Base-by-base conservation (phyloP, 208 protist species). In the Trypanosoma lewisi region DNA sequence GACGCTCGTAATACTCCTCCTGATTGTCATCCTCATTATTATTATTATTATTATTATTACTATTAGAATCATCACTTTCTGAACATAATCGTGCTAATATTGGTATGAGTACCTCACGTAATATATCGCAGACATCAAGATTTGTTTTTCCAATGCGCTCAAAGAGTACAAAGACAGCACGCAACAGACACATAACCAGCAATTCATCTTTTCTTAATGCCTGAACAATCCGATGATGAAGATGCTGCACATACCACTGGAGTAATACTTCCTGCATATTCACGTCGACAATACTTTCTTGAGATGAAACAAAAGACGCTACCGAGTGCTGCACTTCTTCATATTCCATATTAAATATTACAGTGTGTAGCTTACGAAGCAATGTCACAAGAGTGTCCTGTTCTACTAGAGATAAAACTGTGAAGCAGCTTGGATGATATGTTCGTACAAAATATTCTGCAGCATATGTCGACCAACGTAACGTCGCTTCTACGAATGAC, bases 371-470 rank as follows among this genome's bases (percentile, higher is more conserved):
- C 8, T 68, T 25, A 34, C 68, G 58, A 17, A 92, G 28, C 9
- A 70, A 55, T 0, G 51, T 53, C 14, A 80, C 74, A 59, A 90
- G 74, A 21, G 58, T 66, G 12, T 78, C 70, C 64, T 88, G 78
- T 34, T 80, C 68, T 33, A 82, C 80, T 0, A 70, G 56, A 5
- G 71, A 77, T 2, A 93, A 72, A 23, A 83, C 44, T 14, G 68
- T 63, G 61, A 90, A 93, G 54, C 87, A 87, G 47, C 73, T 88
- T 16, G 71, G 50, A 57, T 90, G 75, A 57, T 83, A 89, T 3
- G 82, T 23, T 9, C 75, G 39, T 25, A 66, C 56, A 64, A 93
- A 93, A 47, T 73, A 68, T 33, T 70, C 55, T 16, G n/a, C 33
- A 16, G 42, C 25, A 51, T 70, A 73, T 14, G 30, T 21, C 21